Evolutionary conservation across 2,329 filamentous ascomycete genomes (phyloP).

Genomic region (Nothomitra cinnamomea): DNA sequence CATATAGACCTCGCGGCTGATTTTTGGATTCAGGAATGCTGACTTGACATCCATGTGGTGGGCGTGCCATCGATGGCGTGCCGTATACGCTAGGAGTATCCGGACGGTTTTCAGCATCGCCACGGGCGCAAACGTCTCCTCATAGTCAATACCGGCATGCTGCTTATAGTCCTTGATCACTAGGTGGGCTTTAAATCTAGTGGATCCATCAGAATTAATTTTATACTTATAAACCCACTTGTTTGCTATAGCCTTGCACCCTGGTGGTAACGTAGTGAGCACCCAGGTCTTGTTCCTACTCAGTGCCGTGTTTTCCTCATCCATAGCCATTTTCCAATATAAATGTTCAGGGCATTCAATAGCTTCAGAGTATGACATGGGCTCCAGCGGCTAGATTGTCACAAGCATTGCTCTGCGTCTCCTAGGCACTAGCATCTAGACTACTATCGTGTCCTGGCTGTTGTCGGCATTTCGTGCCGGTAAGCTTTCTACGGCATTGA

Average conservation of each 20-base stretch:
- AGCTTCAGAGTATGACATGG: background rate
- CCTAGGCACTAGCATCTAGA: background rate
- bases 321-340: too few relatives aligned
- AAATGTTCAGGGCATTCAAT: background rate
- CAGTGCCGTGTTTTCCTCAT: too few relatives aligned
- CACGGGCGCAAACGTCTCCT: slow-evolving; percentile 8
- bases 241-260: slow-evolving; percentile 3
- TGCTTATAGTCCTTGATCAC: slow-evolving; percentile 8
- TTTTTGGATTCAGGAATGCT: slow-evolving; percentile 7
- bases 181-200: slow-evolving; percentile 7
- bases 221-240: slow-evolving; percentile 10
- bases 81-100: too few relatives aligned
- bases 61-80: too few relatives aligned
- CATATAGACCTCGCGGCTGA: slow-evolving; percentile 9
- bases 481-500: background rate
- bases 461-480: background rate
- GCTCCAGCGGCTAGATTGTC: background rate
- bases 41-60: slow-evolving; percentile 9
- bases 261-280: background rate
- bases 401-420: background rate
- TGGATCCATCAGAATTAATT: too few relatives aligned
- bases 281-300: too few relatives aligned
- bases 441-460: background rate
- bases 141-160: slow-evolving; percentile 5
- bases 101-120: too few relatives aligned